Evolutionary conservation across 177 flowering plant species (phyloP), one percentile per base, ranked within the genome.

Genomic region (Vitis hybrid): DNA sequence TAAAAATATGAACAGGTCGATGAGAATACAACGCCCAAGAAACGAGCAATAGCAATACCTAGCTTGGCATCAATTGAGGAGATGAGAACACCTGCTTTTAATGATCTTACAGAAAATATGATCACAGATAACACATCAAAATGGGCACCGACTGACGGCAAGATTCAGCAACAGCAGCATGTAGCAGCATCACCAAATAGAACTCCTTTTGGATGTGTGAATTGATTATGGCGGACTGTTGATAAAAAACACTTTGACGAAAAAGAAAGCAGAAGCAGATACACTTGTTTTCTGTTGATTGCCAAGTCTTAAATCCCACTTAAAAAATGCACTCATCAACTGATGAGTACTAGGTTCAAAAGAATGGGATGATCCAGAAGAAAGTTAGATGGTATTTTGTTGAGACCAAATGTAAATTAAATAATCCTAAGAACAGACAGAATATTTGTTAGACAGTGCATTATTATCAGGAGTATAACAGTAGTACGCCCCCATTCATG

Each of bases 21-120:
- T 62, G 58, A 69, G 55, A 29, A 61, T 18, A 49, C 70, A 52
- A 76, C 80, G 3, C 83, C 84, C 6, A 74, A 66, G 74, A 86
- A 76, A 68, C 81, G 78, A 72, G 76, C 22, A 26, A 71, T 88
- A 48, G 26, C 19, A 14, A 80, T 88, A 39, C 97, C 97, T 1
- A 85, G 85, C 58, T 48, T 87, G 76, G 83, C 79, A 64, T 85
- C 88, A 51, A 87, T 89, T 52, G 94, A 90, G 73, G 86, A 79
- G 70, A 70, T 89, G 85, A 83, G 86, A 71, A 77, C 87, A 57
- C 72, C 78, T 10, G 62, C 75, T 49, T 58, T 69, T 2, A 76
- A 75, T 64, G 72, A 73, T 59, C 61, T 75, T 8, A 66, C 57
- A 18, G 80, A 71, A 65, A 75, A 76, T 9, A 63, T 56, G 68